Evolutionary conservation across 2,329 filamentous ascomycete genomes (phyloP).

Genomic region (Aureobasidium sp.): DNA sequence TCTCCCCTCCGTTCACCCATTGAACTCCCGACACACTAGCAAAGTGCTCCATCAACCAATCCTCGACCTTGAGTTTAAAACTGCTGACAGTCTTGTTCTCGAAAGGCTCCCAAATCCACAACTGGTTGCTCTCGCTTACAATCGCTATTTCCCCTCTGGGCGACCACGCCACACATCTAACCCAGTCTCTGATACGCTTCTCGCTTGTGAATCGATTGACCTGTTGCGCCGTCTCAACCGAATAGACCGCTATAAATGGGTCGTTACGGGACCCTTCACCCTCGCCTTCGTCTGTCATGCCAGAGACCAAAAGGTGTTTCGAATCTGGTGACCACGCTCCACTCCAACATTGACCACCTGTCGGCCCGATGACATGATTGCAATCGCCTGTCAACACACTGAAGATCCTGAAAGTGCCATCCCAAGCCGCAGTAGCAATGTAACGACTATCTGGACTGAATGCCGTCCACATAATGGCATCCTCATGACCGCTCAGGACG

Average conservation of each 20-base stretch:
- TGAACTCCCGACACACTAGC: not conserved
- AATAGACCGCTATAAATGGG: not conserved
- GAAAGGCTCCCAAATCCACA: conserved; percentile 16
- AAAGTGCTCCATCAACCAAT: not conserved
- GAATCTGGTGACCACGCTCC: not conserved
- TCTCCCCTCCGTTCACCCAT: not conserved
- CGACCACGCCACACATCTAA: not conserved
- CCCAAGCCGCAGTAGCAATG: conserved; percentile 7
- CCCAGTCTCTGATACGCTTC: not conserved
- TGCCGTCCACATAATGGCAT: not conserved
- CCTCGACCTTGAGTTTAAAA: not conserved
- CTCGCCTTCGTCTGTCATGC: no score
- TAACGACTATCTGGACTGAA: conserved; percentile 3
- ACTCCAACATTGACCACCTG: conserved; percentile 2
- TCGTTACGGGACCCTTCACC: not conserved
- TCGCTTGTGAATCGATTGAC: not conserved
- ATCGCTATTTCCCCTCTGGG: not conserved
- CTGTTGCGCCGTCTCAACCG: not conserved
- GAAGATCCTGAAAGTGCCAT: not conserved
- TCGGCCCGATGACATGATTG: conserved; percentile 8
- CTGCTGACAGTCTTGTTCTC: not conserved
- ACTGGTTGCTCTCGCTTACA: not conserved
- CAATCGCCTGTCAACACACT: not conserved
- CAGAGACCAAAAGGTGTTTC: not conserved
- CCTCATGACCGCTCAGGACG: not conserved